A percentile compares a stretch with the other conserved stretches of the same genome.
phyloP scores from a whole-genome alignment of 2,329 filamentous ascomycete species.

The Ampelomyces quisqualis region DNA sequence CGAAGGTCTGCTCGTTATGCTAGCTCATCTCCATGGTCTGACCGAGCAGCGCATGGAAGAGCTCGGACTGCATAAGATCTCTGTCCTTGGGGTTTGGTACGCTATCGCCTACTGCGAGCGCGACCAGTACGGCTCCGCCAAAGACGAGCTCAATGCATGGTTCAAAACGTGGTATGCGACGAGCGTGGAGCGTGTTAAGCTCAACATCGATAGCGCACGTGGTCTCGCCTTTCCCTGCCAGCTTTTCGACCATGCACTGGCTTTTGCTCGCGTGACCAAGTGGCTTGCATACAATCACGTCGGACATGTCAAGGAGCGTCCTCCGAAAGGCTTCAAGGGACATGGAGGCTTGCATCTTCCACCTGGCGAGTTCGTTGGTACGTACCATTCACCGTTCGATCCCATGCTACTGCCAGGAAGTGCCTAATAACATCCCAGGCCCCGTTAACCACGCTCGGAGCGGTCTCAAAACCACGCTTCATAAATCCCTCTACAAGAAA shows the following conservation, averaged over 20 bases:
- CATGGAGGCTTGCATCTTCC: conserved; percentile 12
- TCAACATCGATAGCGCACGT: conserved; percentile 8
- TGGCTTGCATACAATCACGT: conserved; percentile 35
- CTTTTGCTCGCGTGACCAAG: conserved; percentile 30
- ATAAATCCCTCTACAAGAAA: conserved; percentile 16
- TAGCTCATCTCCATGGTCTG: conserved; percentile 15
- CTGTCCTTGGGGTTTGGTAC: conserved; percentile 13
- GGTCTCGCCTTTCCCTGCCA: conserved; percentile 31
- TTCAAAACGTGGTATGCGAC: conserved; percentile 15
- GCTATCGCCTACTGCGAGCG: conserved; percentile 9
- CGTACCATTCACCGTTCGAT: conserved; percentile 2
- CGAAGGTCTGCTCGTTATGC: conserved; percentile 11
- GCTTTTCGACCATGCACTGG: conserved; percentile 31
- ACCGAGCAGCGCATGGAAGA: conserved; percentile 10
- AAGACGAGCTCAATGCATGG: conserved; percentile 9
- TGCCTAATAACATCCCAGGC: too few relatives aligned
- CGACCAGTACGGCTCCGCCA: conserved; percentile 5
- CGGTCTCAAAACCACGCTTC: conserved; percentile 15
- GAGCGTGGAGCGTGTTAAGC: conserved; percentile 2
- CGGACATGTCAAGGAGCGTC: conserved; percentile 28
- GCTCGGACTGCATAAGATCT: conserved; percentile 14
- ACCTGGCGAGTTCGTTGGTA: conserved; percentile 21
- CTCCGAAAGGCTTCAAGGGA: conserved; percentile 22
- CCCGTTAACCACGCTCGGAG: conserved; percentile 24
- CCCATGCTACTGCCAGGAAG: background rate